Base-by-base conservation (phyloP, 2,329 filamentous ascomycete genomes). In the Ophiostoma novo-ulmi region DNA sequence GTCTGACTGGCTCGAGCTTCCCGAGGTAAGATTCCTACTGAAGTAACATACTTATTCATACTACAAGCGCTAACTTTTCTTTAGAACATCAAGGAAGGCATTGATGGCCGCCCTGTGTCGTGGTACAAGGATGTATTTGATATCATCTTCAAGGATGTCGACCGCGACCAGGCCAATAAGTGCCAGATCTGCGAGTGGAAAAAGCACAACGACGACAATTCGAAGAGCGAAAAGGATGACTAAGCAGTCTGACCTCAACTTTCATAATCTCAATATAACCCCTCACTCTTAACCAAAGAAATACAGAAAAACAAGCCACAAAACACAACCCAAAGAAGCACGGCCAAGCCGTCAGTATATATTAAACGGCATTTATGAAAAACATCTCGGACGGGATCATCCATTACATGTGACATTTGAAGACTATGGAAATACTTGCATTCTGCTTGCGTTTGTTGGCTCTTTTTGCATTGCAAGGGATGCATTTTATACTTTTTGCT, bases 101-200 rank as follows among this genome's bases (percentile, higher is more conserved):
- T 99, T 73, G 90, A 97, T 80, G 95, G 96, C 77, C 91, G 90
- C 75, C 91, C 95, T 0, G 94, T 94, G 22, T 89, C 87, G 77
- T 99, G 95, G 95, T 99, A 98, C 83, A 86, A 86, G 7, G 93
- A 99, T 75, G 92, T 99, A 68, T 98, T 97, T 79, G 87, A 94
- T 73, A 85, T 97, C 73, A 89, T 98, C 75, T 99, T 99, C 83
- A 89, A 92, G 52, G 84, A 91, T 74, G 80, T 98, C 22, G 91
- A 97, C 80, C 84, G 82, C 73, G 85, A 90, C 61, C 81, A 87
- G 72, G 93, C 91, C 73, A 95, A 91, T 79, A 86, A 84, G 74
- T 95, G 92, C 88, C 89, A 90, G 77, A 81, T 84, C 66, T 81
- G 80, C 76, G 83, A 85, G 75, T 82, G 80, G 81, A 85, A 87